Percentiles rank a stretch among this genome's conserved stretches.
Conservation (phyloP, 1,139 yeast genomes). For the Meyerozyma guilliermondii region DNA sequence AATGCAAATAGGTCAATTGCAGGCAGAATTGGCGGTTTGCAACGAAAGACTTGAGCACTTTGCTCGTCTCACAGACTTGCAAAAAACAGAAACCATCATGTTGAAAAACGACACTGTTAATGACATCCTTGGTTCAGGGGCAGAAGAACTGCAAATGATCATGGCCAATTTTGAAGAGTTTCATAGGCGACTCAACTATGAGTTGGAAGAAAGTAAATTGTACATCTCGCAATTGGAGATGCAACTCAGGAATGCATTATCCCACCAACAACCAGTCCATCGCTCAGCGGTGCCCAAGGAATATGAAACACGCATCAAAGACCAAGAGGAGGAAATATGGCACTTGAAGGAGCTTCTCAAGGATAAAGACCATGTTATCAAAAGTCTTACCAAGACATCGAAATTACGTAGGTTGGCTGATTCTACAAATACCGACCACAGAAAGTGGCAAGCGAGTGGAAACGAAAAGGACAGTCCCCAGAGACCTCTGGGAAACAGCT, state of each 20-base stretch:
- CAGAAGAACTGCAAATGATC: constrained; percentile 32
- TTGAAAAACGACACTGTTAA: constrained; percentile 52
- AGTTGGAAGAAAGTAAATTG: constrained; percentile 58
- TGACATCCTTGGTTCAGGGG: constrained; percentile 39
- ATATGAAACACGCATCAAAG: constrained; percentile 34
- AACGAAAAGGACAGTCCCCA: not conserved
- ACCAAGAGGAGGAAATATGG: constrained; percentile 65
- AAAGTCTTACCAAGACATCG: constrained; percentile 61
- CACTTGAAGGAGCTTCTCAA: constrained; percentile 59
- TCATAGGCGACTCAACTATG: constrained; percentile 38
- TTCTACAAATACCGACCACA: constrained; percentile 12
- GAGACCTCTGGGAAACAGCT: not conserved
- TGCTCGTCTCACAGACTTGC: constrained; percentile 55
- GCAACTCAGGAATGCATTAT: constrained; percentile 32
- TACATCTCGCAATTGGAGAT: constrained; percentile 61
- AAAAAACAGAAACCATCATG: constrained; percentile 49
- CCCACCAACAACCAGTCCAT: constrained; percentile 3
- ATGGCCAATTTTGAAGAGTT: constrained; percentile 46
- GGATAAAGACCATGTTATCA: constrained; percentile 73
- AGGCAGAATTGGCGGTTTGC: constrained; percentile 57
- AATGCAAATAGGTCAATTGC: constrained; percentile 35
- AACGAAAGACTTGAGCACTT: constrained; percentile 68
- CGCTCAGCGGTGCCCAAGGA: constrained; percentile 8
- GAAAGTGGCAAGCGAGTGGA: not conserved
- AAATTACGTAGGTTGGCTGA: constrained; percentile 47